Evolutionary conservation across 768 basidiomycete genomes (phyloP).

Genomic region (Boletus sensibilis): DNA sequence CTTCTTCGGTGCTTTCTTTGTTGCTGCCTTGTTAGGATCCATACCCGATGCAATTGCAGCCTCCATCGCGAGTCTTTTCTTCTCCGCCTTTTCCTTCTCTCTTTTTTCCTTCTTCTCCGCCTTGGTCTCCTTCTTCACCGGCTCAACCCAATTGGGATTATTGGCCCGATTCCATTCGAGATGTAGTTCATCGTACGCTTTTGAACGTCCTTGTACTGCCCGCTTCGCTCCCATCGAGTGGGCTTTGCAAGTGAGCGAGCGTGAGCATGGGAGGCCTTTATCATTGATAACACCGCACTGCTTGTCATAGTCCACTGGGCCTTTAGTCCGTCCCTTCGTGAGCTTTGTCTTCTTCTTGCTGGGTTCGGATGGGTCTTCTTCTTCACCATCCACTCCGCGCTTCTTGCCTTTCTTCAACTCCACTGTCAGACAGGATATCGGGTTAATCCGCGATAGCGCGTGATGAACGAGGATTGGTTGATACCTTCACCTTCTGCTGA

Average conservation of each 20-base stretch:
- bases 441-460: slow-evolving; percentile 3
- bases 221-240: slow-evolving; percentile 98
- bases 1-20: slow-evolving; percentile 69
- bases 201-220: slow-evolving; percentile 81
- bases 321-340: slow-evolving; percentile 77
- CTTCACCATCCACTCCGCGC: slow-evolving; percentile 76
- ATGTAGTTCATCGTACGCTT: slow-evolving; percentile 80
- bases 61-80: slow-evolving; percentile 71
- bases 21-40: slow-evolving; percentile 40
- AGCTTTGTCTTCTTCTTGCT: slow-evolving; percentile 82
- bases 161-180: slow-evolving; percentile 89
- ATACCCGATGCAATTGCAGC: slow-evolving; percentile 64
- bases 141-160: slow-evolving; percentile 87
- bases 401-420: slow-evolving; percentile 65
- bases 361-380: slow-evolving; percentile 58
- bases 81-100: slow-evolving; percentile 78
- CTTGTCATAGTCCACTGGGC: slow-evolving; percentile 85
- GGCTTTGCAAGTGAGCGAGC: slow-evolving; percentile 96
- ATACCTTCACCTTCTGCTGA: slow-evolving; percentile 47
- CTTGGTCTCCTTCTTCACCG: slow-evolving; percentile 82
- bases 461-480: slow-evolving; percentile 1
- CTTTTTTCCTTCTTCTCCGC: slow-evolving; percentile 85
- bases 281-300: slow-evolving; percentile 98
- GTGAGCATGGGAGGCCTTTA: slow-evolving; percentile 87
- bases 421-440: slow-evolving; percentile 14